These are phyloP conservation scores for Ambrosia trifida DNA, from an alignment of 129 eudicot species.

Conservation along the genomic window DNA sequence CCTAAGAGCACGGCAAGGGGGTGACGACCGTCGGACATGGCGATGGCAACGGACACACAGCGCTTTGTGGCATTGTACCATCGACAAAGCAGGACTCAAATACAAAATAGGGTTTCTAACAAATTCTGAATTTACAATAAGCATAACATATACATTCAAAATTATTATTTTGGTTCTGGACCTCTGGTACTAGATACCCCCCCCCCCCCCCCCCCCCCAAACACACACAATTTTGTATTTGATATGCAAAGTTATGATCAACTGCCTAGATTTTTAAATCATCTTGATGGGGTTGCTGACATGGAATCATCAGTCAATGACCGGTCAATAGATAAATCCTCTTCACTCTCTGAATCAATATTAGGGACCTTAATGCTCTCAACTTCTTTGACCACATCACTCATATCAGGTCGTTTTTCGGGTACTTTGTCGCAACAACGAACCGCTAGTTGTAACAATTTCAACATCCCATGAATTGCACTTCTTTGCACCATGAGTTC, in stretches of 20 bases:
- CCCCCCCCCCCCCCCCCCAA: too few species aligned
- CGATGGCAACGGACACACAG: not conserved
- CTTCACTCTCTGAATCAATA: constrained; percentile 61
- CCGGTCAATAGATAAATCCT: constrained; percentile 51
- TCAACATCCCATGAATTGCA: constrained; percentile 61
- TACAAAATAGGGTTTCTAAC: too few species aligned
- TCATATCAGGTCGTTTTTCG: constrained; percentile 61
- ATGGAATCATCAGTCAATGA: constrained; percentile 70
- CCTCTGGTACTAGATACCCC: constrained; percentile 3
- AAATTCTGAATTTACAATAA: not conserved
- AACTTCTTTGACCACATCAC: constrained; percentile 56
- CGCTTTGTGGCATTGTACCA: not conserved
- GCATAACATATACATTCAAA: not conserved
- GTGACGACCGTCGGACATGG: not conserved
- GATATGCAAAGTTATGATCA: constrained; percentile 11
- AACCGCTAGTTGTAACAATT: constrained; percentile 54
- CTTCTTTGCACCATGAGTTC: constrained; percentile 62
- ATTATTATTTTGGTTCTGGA: constrained; percentile 9
- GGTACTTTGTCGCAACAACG: constrained; percentile 66
- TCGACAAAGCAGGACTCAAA: too few species aligned
- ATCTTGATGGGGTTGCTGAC: constrained; percentile 43
- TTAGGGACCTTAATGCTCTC: constrained; percentile 43
- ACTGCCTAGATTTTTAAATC: not conserved
- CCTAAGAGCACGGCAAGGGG: not conserved
- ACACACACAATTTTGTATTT: constrained; percentile 7